These are phyloP conservation scores for Solanum pimpinellifolium DNA, from an alignment of 257 asterid genomes.

Conservation along the genomic window DNA sequence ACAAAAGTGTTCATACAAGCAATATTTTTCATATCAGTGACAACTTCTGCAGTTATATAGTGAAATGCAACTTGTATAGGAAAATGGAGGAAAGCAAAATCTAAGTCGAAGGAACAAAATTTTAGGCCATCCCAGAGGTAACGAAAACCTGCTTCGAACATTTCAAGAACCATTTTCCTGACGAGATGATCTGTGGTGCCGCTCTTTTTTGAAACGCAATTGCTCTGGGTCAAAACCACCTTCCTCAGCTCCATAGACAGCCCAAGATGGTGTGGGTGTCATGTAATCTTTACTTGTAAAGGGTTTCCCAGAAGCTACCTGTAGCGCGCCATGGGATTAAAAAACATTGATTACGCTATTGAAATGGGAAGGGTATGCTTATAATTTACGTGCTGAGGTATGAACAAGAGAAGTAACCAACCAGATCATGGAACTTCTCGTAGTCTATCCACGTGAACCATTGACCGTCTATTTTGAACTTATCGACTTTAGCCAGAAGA, in stretches of 20 bases:
- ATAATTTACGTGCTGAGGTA: neutral
- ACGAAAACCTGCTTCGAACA: neutral
- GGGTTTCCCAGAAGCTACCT: slow-evolving; percentile 69
- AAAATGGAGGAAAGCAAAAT: neutral
- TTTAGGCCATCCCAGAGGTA: slow-evolving; percentile 3
- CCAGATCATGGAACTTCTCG: slow-evolving; percentile 93
- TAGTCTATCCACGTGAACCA: slow-evolving; percentile 98
- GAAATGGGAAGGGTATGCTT: neutral
- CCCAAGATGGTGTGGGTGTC: slow-evolving; percentile 91
- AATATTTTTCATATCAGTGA: neutral
- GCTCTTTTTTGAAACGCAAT: slow-evolving; percentile 61
- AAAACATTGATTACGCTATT: neutral
- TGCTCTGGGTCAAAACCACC: slow-evolving; percentile 96
- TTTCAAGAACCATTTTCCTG: slow-evolving; percentile 10
- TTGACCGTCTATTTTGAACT: slow-evolving; percentile 68
- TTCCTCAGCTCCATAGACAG: slow-evolving; percentile 93
- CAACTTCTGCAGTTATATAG: neutral
- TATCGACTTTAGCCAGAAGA: slow-evolving; percentile 80
- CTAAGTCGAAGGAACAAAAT: slow-evolving; percentile 1
- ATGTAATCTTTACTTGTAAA: slow-evolving; percentile 81
- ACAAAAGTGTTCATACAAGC: no score
- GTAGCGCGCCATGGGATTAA: slow-evolving; percentile 3
- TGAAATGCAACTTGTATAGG: neutral
- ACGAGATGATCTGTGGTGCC: slow-evolving; percentile 52
- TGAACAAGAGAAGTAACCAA: slow-evolving; percentile 11